These are phyloP conservation scores for Atkinsonella texensis DNA, from an alignment of 2,329 filamentous ascomycete genomes.

Conservation along the genomic window DNA sequence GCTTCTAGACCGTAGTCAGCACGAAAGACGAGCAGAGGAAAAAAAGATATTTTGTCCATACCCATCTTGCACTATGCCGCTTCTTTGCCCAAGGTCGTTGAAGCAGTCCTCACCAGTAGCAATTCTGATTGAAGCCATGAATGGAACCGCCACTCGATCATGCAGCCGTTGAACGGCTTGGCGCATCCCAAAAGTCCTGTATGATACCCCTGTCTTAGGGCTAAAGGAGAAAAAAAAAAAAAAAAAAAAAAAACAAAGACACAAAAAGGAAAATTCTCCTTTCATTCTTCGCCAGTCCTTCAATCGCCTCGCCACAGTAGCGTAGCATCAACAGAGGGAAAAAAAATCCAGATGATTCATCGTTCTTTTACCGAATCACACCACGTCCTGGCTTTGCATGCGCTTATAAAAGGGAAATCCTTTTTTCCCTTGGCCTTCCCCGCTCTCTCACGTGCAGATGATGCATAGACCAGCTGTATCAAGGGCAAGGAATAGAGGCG, in stretches of 20 bases:
- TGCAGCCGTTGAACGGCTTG: not conserved
- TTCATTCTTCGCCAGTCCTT: not conserved
- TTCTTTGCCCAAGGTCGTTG: not conserved
- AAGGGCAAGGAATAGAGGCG: not conserved
- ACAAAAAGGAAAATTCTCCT: no score
- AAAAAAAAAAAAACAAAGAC: not conserved
- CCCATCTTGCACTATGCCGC: not conserved
- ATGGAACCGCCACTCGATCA: not conserved
- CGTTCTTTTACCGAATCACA: not conserved
- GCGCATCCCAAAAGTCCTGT: conserved; percentile 1
- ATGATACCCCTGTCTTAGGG: not conserved
- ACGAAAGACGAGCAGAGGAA: not conserved
- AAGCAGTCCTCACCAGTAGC: not conserved
- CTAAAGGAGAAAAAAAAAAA: not conserved
- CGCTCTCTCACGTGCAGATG: not conserved
- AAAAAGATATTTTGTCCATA: not conserved
- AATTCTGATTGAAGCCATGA: not conserved
- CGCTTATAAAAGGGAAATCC: not conserved
- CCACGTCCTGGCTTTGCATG: not conserved
- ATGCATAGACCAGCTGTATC: not conserved
- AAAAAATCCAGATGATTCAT: not conserved
- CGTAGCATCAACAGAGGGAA: not conserved
- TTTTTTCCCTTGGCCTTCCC: not conserved
- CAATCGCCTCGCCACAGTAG: not conserved
- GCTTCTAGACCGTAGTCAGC: not conserved